Evolutionary conservation across 2,329 filamentous ascomycete species (phyloP), one percentile per base, ranked within the genome.

Genomic region (Alternaria panax): DNA sequence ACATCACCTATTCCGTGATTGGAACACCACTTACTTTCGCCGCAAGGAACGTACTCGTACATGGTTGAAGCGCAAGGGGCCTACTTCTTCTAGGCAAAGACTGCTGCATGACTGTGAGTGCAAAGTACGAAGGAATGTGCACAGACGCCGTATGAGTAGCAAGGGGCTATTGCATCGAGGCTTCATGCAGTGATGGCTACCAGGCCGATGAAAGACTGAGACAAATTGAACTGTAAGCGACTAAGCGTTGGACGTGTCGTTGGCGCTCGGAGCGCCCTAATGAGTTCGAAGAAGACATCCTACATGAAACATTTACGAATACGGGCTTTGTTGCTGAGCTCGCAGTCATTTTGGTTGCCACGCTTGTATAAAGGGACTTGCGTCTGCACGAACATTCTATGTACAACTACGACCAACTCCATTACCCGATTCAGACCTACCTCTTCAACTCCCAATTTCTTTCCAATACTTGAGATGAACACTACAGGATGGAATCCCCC

Each of bases 231-330:
- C 14, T 34, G 14, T 34, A 34, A 34, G 32, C 14, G 32, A 34
- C 32, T 14, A 34, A 34, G 32, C 12, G 32, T 34, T 34, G 32
- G 32, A 34, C 4, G 32, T 34, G 1, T 34, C 32, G 12, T 34
- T 34, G 32, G 32, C 32, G 32, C 32, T 3, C 5, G 42, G 27
- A 18, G 30, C 16, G 36, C 42, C 16, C n/a, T 58, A 16, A 54
- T 58, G 9, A 54, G 1, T 43, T 48, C 32, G 56, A 50, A 1
- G 56, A 50, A 53, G 56, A 30, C 28, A 30, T 30, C 28, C 9
- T 11, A 11, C 9, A 11, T 30, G 28, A 30, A 4, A 30, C 28
- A 30, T 30, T 11, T 0, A 30, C 0, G 3, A 30, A 11, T 30
- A 30, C 28, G 9, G 9, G 28, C 28, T 30, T 30, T 30, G 28